Evolutionary conservation across 2,329 filamentous ascomycete species (phyloP).

Genomic region (Colletotrichum sp.): DNA sequence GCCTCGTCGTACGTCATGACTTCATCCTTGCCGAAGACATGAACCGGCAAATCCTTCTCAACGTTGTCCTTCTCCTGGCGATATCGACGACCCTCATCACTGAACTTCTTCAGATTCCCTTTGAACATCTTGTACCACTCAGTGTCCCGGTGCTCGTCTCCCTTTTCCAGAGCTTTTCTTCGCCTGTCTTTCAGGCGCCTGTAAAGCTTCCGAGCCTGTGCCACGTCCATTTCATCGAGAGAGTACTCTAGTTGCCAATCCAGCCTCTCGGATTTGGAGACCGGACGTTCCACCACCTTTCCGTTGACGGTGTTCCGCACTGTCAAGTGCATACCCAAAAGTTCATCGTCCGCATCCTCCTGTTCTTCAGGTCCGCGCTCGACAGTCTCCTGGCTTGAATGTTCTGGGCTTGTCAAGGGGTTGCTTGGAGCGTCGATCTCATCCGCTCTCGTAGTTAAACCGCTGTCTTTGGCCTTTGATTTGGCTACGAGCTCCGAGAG

Average conservation of each 20-base stretch:
- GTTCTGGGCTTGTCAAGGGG: not conserved
- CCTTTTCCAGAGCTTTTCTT: constrained; percentile 44
- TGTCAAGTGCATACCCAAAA: constrained; percentile 75
- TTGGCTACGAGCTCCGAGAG: constrained; percentile 51
- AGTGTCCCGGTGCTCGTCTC: constrained; percentile 44
- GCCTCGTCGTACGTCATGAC: constrained; percentile 37
- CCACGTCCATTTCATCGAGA: constrained; percentile 63
- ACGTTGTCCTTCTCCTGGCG: constrained; percentile 59
- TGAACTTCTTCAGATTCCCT: constrained; percentile 45
- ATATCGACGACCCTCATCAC: constrained; percentile 61
- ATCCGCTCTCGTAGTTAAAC: not conserved
- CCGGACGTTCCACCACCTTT: constrained; percentile 65
- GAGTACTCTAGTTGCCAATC: constrained; percentile 83
- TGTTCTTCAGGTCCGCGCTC: constrained; percentile 1
- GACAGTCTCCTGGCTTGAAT: not conserved
- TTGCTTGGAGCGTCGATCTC: not conserved
- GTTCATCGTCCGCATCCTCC: constrained; percentile 30
- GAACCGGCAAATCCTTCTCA: constrained; percentile 51
- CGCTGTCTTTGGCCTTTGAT: not conserved
- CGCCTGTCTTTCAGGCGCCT: constrained; percentile 61
- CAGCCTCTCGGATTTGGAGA: constrained; percentile 39
- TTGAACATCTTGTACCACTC: constrained; percentile 54
- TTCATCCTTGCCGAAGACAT: constrained; percentile 50
- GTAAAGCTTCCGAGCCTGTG: constrained; percentile 59
- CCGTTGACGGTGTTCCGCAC: constrained; percentile 77